Base-by-base conservation (phyloP, 441 rosid species). In the Biscutella laevigata region DNA sequence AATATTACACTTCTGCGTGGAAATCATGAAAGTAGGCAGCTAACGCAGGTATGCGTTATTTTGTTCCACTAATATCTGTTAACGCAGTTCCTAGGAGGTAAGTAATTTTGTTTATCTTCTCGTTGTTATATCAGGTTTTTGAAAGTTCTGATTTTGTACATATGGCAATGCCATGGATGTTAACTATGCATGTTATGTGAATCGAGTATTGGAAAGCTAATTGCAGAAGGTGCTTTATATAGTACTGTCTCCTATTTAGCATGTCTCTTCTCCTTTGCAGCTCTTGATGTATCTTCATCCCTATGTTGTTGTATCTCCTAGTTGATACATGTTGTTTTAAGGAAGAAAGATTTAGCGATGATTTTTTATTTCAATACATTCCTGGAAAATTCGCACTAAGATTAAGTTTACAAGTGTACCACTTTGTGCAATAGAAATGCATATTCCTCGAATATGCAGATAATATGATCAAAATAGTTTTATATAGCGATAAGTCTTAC, bases 1-100 rank as follows among this genome's bases (percentile, higher is more conserved):
- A 73, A 86, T 59, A 89, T 89, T 57, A 89, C 99, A 45, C 99
- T 94, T 71, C 59, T 94, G 71, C 96, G 99, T 36, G 99, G 97
- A 51, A 94, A 94, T 73, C 97, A 89, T 73, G 99, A 94, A 74
- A 94, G 97, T 73, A 80, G 99, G 69, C 99, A 94, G 71, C 81
- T 94, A 52, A 94, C 99, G 28, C 99, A 94, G 95, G 97, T 94
- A 70, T 59, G 53, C 21, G 51, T 43, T 56, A 16, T 38, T 41
- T 53, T 32, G 25, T 45, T 46, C 32, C 11, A 39, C 49, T 38
- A 22, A 14, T 29, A 12, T 57, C 40, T 62, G 1, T 50, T 46
- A 4, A 9, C 16, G 43, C 44, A 22, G 16, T 45, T 27, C 27
- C 24, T 43, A 43, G 43, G 60, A 52, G 47, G 42, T 22, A 11